Evolutionary conservation across 2,329 filamentous ascomycete species (phyloP).

Genomic region (Ampelomyces quisqualis): DNA sequence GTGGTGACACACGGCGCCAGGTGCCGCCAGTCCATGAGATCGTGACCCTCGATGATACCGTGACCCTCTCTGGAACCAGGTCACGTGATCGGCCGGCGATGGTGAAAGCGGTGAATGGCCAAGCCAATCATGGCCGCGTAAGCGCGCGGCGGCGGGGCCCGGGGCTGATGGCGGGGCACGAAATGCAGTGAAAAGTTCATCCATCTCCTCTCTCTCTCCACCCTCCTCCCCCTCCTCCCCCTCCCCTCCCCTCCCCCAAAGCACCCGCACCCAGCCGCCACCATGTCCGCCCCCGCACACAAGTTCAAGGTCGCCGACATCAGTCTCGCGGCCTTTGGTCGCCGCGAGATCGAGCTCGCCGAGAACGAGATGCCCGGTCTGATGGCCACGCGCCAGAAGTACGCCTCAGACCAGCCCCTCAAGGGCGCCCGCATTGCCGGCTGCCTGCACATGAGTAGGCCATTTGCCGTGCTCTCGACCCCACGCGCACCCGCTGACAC

Average conservation of each 20-base stretch:
- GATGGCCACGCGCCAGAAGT: slow-evolving; percentile 91
- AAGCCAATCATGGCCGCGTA: not conserved
- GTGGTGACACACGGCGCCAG: slow-evolving; percentile 20
- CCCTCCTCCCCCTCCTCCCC: slow-evolving; percentile 8
- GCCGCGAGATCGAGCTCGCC: slow-evolving; percentile 97
- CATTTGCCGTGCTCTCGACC: slow-evolving; percentile 1
- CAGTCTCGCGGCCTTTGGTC: slow-evolving; percentile 93
- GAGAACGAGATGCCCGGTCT: slow-evolving; percentile 94
- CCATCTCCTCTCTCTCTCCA: slow-evolving; percentile 10
- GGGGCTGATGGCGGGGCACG: slow-evolving; percentile 4
- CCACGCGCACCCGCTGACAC: slow-evolving; percentile 9
- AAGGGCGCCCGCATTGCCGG: slow-evolving; percentile 94
- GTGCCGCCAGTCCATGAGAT: slow-evolving; percentile 8
- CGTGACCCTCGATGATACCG: no score
- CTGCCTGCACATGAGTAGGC: slow-evolving; percentile 92
- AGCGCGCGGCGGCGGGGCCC: slow-evolving; percentile 3
- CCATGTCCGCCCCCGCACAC: slow-evolving; percentile 74
- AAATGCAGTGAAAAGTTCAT: slow-evolving; percentile 5
- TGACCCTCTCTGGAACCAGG: slow-evolving; percentile 18
- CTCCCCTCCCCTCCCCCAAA: slow-evolving; percentile 11
- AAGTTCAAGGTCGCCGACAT: slow-evolving; percentile 99
- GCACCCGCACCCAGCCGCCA: slow-evolving; percentile 36
- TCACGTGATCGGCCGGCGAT: no score
- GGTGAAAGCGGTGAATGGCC: slow-evolving; percentile 2
- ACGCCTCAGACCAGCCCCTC: slow-evolving; percentile 88